Evolutionary conservation across 495 filamentous ascomycete genomes (phyloP), one percentile per base, ranked within the genome.

Genomic region (Xanthoparmelia taractica): DNA sequence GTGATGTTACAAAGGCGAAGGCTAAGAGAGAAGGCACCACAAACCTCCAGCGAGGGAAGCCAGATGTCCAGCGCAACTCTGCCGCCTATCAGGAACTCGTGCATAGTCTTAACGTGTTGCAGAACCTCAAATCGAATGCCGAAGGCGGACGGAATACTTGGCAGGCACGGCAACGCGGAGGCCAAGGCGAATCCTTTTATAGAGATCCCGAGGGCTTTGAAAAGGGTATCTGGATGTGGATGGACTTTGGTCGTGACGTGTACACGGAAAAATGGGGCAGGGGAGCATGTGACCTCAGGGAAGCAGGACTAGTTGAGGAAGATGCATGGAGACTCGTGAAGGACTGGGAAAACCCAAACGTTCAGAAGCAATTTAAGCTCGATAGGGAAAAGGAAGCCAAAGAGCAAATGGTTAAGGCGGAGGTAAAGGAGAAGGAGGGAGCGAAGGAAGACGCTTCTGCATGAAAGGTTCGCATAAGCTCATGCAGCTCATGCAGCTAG

Each of bases 121-220:
- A 78, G 57, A 63, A 67, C 37, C 74, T 73, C 15, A 79, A 79
- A 58, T 33, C 63, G 5, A 57, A 50, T 2, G 43, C 29, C 33
- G 40, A 68, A 10, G 70, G 72, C 13, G 78, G 75, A 18, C 73
- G 83, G 8, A 86, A 87, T 69, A 81, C 76, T 10, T 87, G 85
- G 85, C 85, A 87, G 66, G 65, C 66, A 4, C 71, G 73, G 40
- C 84, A 86, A 68, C 77, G 68, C 15, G 85, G 85, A 27, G 85
- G 84, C 0, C 65, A 79, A 57, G 85, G 84, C 8, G 85, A 87
- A 67, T 82, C 81, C 8, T 87, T 78, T 55, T 84, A 85, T 67
- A 75, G 84, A 59, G 76, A 82, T 58, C 66, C 77, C 0, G 74
- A 68, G 13, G 84, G 83, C 2, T 80, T 86, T 60, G 78, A 81